Conservation (phyloP, 2,329 filamentous ascomycete genomes). For the Pyrenochaeta sp. region DNA sequence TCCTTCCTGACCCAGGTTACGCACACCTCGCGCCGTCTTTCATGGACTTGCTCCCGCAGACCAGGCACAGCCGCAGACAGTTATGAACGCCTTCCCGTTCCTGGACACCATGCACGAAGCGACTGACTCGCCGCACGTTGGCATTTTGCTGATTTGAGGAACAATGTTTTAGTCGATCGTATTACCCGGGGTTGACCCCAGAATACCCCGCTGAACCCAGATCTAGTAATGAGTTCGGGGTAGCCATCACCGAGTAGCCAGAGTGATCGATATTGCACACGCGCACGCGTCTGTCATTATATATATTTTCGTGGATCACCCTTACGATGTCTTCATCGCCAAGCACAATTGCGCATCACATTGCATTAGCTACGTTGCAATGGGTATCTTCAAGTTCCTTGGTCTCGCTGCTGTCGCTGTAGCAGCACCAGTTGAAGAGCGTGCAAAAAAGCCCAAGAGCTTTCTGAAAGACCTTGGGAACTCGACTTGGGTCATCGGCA, state of each 20-base stretch:
- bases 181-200: slow-evolving; percentile 12
- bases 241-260: slow-evolving; percentile 22
- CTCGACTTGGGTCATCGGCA: slow-evolving; percentile 51
- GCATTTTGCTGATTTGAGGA: slow-evolving; percentile 33
- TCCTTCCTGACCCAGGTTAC: slow-evolving; percentile 2
- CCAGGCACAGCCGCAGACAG: slow-evolving; percentile 4
- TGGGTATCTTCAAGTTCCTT: slow-evolving; percentile 27
- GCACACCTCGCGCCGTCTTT: neutral
- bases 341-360: neutral
- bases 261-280: slow-evolving; percentile 11
- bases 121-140: slow-evolving; percentile 10
- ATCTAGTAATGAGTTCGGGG: slow-evolving; percentile 19
- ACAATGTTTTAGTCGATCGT: slow-evolving; percentile 23
- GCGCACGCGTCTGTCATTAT: neutral
- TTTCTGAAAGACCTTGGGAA: slow-evolving; percentile 46
- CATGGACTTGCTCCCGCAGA: neutral
- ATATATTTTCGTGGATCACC: neutral
- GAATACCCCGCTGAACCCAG: slow-evolving; percentile 1
- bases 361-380: slow-evolving; percentile 3
- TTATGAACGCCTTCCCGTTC: slow-evolving; percentile 22
- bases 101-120: slow-evolving; percentile 5
- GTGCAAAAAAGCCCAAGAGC: slow-evolving; percentile 35
- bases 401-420: slow-evolving; percentile 26
- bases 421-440: slow-evolving; percentile 29
- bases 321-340: neutral